These are phyloP conservation scores for Asterella californica DNA, from an alignment of 225 moss, liverwort and hornwort species.

Conservation along the genomic window DNA sequence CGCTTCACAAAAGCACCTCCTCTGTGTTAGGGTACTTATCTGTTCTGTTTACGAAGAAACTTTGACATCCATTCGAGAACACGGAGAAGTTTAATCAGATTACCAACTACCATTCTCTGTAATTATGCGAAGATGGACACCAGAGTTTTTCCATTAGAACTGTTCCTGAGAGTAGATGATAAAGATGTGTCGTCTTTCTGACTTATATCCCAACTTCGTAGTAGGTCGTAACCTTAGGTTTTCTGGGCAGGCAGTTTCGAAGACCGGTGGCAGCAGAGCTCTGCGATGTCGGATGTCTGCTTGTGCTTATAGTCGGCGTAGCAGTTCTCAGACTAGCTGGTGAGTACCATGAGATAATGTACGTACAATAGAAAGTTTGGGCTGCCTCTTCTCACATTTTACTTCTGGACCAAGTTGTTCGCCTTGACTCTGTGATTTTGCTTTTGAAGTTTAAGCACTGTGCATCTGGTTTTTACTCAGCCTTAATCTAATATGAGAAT, in stretches of 20 bases:
- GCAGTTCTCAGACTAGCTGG: slow-evolving; percentile 86
- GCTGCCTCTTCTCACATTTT: neutral
- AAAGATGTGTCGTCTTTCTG: neutral
- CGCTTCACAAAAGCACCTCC: neutral
- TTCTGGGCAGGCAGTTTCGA: slow-evolving; percentile 80
- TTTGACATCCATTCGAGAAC: neutral
- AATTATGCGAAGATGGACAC: neutral
- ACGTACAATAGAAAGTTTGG: neutral
- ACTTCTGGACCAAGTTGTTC: neutral
- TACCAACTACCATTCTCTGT: neutral
- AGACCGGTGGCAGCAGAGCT: slow-evolving; percentile 86
- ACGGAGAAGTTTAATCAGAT: too few species aligned
- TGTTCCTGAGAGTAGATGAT: neutral
- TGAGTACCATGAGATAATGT: slow-evolving; percentile 23
- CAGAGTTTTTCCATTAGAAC: neutral
- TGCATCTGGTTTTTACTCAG: neutral
- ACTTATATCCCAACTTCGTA: neutral
- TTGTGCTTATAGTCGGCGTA: slow-evolving; percentile 78
- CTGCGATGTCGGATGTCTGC: slow-evolving; percentile 80
- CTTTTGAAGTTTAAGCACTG: neutral
- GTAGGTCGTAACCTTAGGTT: slow-evolving; percentile 6
- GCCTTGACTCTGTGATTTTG: neutral
- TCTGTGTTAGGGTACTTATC: neutral
- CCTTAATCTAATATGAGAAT: neutral
- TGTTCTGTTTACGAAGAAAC: neutral